A percentile compares a stretch with the other conserved stretches of the same genome.
phyloP scores from a whole-genome alignment of 345 rosid genomes.

The Iberis pinnata region DNA sequence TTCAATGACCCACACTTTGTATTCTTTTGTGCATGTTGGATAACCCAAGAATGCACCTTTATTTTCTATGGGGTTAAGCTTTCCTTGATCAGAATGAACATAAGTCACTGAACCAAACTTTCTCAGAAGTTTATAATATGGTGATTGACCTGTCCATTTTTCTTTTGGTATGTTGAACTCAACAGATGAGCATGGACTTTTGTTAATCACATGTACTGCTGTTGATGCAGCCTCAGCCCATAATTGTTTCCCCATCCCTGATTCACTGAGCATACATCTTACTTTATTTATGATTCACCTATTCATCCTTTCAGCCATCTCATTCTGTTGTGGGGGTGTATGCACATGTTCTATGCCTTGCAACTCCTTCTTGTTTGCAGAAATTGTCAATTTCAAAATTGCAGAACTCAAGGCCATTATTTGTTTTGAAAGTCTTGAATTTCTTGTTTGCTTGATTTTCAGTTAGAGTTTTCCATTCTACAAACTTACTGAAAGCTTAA shows the following conservation, averaged over 20 bases:
- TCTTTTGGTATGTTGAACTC: too few species aligned
- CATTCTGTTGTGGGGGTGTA: background rate
- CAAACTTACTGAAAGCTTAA: background rate
- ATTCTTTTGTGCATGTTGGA: too few species aligned
- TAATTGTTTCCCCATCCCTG: background rate
- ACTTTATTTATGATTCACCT: background rate
- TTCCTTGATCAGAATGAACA: too few species aligned
- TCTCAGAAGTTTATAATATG: too few species aligned
- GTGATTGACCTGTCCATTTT: too few species aligned
- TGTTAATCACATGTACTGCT: background rate
- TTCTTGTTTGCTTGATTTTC: background rate
- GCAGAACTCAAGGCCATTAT: background rate
- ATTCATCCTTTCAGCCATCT: background rate
- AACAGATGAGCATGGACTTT: background rate
- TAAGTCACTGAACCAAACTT: too few species aligned
- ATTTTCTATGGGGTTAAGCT: too few species aligned
- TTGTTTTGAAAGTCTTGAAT: background rate
- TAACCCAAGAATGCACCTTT: too few species aligned
- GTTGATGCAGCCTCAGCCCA: background rate
- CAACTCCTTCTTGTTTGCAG: background rate
- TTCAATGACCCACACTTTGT: too few species aligned
- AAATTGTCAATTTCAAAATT: background rate
- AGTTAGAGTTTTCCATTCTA: background rate
- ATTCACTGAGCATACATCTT: background rate
- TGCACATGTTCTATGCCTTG: background rate